Percentiles rank a stretch among this genome's conserved stretches.
These are phyloP conservation scores for Taphrina deformans DNA, from an alignment of 1,139 yeast genomes.

Conservation along the genomic window DNA sequence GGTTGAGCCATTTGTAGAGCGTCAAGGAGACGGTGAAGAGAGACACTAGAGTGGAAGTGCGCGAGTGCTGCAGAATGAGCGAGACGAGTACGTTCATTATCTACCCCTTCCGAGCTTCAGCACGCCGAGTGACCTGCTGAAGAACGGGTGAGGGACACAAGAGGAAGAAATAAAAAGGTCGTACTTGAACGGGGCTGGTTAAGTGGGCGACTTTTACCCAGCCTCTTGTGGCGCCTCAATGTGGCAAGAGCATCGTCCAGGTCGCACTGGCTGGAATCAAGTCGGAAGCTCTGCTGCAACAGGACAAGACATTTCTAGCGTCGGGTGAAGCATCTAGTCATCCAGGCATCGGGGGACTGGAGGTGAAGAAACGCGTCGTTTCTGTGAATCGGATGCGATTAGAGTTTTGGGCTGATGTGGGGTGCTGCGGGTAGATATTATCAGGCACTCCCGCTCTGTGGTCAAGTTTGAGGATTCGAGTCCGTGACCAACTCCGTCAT, in stretches of 20 bases:
- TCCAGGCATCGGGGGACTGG: no score
- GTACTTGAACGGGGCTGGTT: not conserved
- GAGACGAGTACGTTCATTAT: not conserved
- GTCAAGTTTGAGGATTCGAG: no score
- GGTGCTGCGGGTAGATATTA: not conserved
- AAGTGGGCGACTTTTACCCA: not conserved
- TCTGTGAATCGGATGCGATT: no score
- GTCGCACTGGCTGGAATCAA: no score
- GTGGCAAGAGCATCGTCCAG: no score
- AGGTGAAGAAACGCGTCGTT: no score
- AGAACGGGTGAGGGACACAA: not conserved
- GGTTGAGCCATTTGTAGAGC: slow-evolving; percentile 1
- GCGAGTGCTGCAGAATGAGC: not conserved
- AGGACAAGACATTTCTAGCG: no score
- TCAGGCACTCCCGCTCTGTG: slow-evolving; percentile 11
- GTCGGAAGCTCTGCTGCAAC: not conserved
- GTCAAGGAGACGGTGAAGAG: not conserved
- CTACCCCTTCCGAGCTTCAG: no score
- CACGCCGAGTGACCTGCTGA: not conserved
- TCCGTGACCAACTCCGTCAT: not conserved
- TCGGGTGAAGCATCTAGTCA: no score
- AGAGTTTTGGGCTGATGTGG: not conserved
- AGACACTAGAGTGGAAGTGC: slow-evolving; percentile 11
- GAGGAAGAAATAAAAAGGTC: not conserved
- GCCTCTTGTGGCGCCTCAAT: not conserved